Evolutionary conservation across 768 basidiomycete genomes (phyloP).

Genomic region (Mycena amicta): DNA sequence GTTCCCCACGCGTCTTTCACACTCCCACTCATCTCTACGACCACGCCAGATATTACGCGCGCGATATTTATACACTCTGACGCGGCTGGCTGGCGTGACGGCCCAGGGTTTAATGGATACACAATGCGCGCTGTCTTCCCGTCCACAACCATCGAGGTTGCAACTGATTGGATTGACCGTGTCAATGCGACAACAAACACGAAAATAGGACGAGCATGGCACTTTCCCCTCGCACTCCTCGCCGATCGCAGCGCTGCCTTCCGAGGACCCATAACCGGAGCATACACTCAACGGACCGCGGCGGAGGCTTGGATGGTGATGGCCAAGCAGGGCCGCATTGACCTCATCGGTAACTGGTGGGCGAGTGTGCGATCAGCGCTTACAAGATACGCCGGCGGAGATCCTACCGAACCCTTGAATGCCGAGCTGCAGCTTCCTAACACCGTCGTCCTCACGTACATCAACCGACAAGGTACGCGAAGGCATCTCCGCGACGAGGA

Average conservation of each 20-base stretch:
- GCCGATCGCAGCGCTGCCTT: conserved; percentile 62
- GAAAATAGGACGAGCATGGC: conserved; percentile 40
- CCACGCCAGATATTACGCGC: conserved; percentile 42
- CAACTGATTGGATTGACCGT: conserved; percentile 59
- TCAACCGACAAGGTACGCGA: conserved; percentile 50
- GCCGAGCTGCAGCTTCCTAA: conserved; percentile 21
- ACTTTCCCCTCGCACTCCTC: conserved; percentile 56
- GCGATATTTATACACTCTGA: conserved; percentile 55
- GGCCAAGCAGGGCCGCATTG: conserved; percentile 18
- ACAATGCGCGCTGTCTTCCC: conserved; percentile 61
- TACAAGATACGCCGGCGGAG: conserved; percentile 50
- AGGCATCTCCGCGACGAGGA: conserved; percentile 43
- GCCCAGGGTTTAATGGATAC: conserved; percentile 57
- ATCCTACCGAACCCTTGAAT: conserved; percentile 5
- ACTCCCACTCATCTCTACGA: conserved; percentile 11
- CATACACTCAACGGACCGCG: conserved; percentile 51
- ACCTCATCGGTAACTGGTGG: conserved; percentile 49
- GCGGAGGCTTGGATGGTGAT: conserved; percentile 46
- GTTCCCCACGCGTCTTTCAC: conserved; percentile 15
- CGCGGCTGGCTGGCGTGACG: conserved; percentile 50
- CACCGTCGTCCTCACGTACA: conserved; percentile 51
- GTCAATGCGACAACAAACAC: conserved; percentile 30
- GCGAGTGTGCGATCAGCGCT: conserved; percentile 53
- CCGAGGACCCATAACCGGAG: conserved; percentile 47
- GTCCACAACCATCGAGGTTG: conserved; percentile 50